Conservation (phyloP, 1,284 basidiomycete genomes). For the Trametes pubescens region DNA sequence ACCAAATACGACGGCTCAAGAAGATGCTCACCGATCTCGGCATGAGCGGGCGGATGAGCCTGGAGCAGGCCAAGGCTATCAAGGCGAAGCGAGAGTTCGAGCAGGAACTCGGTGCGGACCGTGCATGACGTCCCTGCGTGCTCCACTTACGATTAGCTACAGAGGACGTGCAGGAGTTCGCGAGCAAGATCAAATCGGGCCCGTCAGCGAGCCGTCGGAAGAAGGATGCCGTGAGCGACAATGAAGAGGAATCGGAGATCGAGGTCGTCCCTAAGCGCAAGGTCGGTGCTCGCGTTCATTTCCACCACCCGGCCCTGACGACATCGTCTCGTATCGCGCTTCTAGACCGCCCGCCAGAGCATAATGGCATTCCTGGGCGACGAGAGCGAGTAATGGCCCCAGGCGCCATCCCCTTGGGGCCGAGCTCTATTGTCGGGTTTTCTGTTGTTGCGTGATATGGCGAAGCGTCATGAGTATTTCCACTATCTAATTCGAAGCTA, state of each 20-base stretch:
- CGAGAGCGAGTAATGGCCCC: slow-evolving; percentile 43
- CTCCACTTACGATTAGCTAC: not conserved
- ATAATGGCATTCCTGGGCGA: slow-evolving; percentile 76
- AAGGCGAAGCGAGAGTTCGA: slow-evolving; percentile 77
- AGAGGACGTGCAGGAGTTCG: slow-evolving; percentile 77
- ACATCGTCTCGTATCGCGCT: not conserved
- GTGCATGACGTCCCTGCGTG: not conserved
- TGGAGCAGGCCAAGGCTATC: slow-evolving; percentile 82
- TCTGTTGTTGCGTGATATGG: too few species aligned
- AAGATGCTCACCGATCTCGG: slow-evolving; percentile 75
- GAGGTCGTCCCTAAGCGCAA: slow-evolving; percentile 45
- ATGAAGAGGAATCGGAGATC: slow-evolving; percentile 43
- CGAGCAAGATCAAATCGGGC: slow-evolving; percentile 41
- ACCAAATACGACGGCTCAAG: slow-evolving; percentile 74
- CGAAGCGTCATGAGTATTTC: too few species aligned
- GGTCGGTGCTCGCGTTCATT: slow-evolving; percentile 40
- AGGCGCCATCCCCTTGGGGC: too few species aligned
- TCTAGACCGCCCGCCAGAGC: slow-evolving; percentile 61
- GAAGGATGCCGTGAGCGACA: slow-evolving; percentile 30
- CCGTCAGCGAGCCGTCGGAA: slow-evolving; percentile 20
- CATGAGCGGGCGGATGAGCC: slow-evolving; percentile 79
- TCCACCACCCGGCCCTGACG: slow-evolving; percentile 25
- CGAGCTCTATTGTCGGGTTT: too few species aligned
- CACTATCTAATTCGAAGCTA: too few species aligned
- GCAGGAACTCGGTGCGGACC: slow-evolving; percentile 75